phyloP scores from a whole-genome alignment of 768 basidiomycete species.

The Strobilomyces echinocephalus region DNA sequence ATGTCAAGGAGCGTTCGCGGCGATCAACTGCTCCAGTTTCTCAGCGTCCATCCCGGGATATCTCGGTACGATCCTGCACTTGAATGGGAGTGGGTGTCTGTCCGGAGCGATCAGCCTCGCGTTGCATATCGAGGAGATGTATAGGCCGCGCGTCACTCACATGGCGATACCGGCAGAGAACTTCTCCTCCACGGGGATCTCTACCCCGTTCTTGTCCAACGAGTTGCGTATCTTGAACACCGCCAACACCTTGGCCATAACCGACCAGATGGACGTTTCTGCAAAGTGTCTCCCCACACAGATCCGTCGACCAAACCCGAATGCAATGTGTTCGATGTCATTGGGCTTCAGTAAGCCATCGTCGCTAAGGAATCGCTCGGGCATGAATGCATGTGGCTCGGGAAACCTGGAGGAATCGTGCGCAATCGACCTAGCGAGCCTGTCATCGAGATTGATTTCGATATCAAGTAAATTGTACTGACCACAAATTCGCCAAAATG shows the following conservation, averaged over 20 bases:
- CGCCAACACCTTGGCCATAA: conserved; percentile 1
- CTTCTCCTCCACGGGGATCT: conserved; percentile 3
- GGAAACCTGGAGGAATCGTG: not conserved
- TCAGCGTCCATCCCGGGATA: not conserved
- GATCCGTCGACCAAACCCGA: conserved; percentile 21
- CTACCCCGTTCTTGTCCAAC: not conserved
- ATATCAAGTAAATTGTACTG: not conserved
- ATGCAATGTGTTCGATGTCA: conserved; percentile 3
- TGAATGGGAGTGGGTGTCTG: not conserved
- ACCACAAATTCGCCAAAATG: conserved; percentile 28
- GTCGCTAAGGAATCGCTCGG: not conserved
- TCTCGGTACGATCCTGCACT: not conserved
- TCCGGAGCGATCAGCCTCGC: not conserved
- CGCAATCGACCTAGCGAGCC: not conserved
- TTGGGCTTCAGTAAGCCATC: conserved; percentile 4
- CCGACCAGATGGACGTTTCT: conserved; percentile 1
- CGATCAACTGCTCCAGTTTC: not conserved
- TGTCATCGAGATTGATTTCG: not conserved
- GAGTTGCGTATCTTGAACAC: not conserved
- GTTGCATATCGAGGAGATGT: no score
- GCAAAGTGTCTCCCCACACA: conserved; percentile 14
- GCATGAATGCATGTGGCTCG: not conserved
- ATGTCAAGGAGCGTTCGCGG: not conserved
- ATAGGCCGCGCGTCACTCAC: not conserved
- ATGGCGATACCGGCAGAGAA: not conserved